These are phyloP conservation scores for Coccomyxa sp. DNA, from an alignment of 139 green algal species.

Conservation along the genomic window DNA sequence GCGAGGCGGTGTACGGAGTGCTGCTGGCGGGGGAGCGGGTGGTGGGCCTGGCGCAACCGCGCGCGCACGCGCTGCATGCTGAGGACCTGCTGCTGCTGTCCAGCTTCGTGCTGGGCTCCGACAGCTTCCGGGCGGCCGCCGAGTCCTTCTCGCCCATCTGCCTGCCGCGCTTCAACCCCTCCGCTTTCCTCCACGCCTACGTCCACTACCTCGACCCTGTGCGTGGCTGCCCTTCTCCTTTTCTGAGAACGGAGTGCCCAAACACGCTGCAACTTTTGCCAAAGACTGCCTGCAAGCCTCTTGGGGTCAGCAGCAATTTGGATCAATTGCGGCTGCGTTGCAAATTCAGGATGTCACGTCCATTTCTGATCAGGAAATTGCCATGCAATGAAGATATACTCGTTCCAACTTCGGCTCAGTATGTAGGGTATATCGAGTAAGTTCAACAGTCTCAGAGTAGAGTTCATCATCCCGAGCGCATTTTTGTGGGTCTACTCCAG, in stretches of 20 bases:
- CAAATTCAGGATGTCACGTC: too few species aligned
- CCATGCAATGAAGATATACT: neutral
- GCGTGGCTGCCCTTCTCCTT: neutral
- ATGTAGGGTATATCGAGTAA: neutral
- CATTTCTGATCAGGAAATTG: neutral
- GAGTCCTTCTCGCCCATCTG: conserved; percentile 78
- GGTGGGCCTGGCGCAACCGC: conserved; percentile 26
- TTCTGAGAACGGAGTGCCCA: neutral
- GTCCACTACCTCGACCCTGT: conserved; percentile 51
- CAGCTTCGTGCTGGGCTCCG: conserved; percentile 69
- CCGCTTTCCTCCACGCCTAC: conserved; percentile 80
- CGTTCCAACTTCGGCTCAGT: neutral
- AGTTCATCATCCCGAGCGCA: neutral
- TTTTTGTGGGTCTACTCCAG: too few species aligned
- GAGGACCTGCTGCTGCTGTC: conserved; percentile 74
- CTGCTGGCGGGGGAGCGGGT: conserved; percentile 38
- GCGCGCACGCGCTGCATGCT: conserved; percentile 40
- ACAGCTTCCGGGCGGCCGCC: conserved; percentile 42
- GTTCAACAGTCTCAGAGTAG: neutral
- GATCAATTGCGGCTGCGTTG: neutral
- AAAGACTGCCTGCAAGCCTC: neutral
- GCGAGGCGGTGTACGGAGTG: conserved; percentile 46
- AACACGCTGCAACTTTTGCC: neutral
- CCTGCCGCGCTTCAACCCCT: conserved; percentile 71
- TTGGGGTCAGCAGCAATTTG: neutral